Percentiles rank a stretch among this genome's conserved stretches.
Conservation (phyloP, 2,329 filamentous ascomycete genomes). For the Thielaviopsis musarum region DNA sequence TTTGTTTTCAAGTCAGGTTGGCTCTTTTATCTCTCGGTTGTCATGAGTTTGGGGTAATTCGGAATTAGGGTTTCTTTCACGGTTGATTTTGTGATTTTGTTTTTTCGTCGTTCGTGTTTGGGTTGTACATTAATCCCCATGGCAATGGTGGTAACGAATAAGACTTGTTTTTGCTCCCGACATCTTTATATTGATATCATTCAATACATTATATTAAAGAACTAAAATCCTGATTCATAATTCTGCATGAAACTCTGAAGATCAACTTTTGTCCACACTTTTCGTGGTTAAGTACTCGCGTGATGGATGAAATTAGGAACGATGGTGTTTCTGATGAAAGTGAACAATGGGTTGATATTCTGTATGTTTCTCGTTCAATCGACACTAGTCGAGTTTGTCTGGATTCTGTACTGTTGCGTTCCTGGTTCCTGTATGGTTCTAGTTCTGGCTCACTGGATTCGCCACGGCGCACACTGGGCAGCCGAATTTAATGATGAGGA, state of each 20-base stretch:
- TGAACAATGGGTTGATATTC: not conserved
- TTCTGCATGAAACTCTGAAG: not conserved
- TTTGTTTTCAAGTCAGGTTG: conserved; percentile 33
- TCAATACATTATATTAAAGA: not conserved
- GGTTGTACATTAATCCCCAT: conserved; percentile 62
- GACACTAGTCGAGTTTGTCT: not conserved
- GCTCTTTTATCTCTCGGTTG: conserved; percentile 43
- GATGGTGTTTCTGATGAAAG: not conserved
- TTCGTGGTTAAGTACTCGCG: not conserved
- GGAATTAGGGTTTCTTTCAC: conserved; percentile 48
- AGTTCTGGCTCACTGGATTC: not conserved
- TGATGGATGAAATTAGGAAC: not conserved
- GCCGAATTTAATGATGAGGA: not conserved
- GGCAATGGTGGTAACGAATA: conserved; percentile 45
- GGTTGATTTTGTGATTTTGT: conserved; percentile 27
- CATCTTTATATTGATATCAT: not conserved
- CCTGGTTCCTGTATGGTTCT: not conserved
- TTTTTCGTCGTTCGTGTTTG: conserved; percentile 40
- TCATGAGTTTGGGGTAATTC: conserved; percentile 65
- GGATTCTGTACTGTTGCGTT: not conserved
- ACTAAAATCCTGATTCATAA: not conserved
- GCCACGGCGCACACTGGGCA: not conserved
- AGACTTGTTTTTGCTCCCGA: conserved; percentile 22
- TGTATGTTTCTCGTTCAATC: not conserved
- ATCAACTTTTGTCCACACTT: not conserved